Base-by-base conservation (phyloP, 1,284 basidiomycete genomes). In the Psilocybe mexicana region DNA sequence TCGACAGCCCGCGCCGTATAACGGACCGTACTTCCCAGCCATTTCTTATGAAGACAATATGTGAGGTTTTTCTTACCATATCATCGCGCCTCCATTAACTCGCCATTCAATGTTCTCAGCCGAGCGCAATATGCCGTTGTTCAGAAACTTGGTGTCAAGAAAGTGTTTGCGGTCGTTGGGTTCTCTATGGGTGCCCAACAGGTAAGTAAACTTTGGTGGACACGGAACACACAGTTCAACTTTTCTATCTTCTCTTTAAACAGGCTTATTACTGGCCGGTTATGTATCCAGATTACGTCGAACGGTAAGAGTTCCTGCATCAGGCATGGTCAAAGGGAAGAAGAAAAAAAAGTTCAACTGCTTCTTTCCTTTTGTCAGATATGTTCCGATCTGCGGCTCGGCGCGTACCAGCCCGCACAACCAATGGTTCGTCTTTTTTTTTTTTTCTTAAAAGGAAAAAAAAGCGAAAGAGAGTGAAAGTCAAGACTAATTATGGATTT, bases 181-280 rank as follows among this genome's bases (percentile, higher is more conserved):
- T 86, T 86, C 66, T 85, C 83, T 10, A 86, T 86, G 83, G 84
- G 84, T 42, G 85, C 78, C 2, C 83, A 84, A 63, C 83, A 83
- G 74, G 83, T 70, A 52, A 10, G 50, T 8, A n/a, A n/a, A n/a
- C n/a, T n/a, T n/a, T n/a, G n/a, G n/a, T 4, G 3, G 43, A 38
- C 30, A 8, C n/a, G 14, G n/a, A n/a, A n/a, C n/a, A n/a, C n/a
- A n/a, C n/a, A n/a, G n/a, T n/a, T n/a, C n/a, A n/a, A n/a, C n/a
- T n/a, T n/a, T n/a, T n/a, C n/a, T n/a, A n/a, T n/a, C n/a, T n/a
- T n/a, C n/a, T n/a, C n/a, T n/a, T n/a, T n/a, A n/a, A n/a, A 18
- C 18, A 85, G 79, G 80, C 85, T 2, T 86, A 85, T 63, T 75
- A 85, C 62, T 87, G 84, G 85, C 73, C 84, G 1, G 78, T 82